Conservation (phyloP, 2,329 filamentous ascomycete species). For the Ophiostoma tasmaniense region DNA sequence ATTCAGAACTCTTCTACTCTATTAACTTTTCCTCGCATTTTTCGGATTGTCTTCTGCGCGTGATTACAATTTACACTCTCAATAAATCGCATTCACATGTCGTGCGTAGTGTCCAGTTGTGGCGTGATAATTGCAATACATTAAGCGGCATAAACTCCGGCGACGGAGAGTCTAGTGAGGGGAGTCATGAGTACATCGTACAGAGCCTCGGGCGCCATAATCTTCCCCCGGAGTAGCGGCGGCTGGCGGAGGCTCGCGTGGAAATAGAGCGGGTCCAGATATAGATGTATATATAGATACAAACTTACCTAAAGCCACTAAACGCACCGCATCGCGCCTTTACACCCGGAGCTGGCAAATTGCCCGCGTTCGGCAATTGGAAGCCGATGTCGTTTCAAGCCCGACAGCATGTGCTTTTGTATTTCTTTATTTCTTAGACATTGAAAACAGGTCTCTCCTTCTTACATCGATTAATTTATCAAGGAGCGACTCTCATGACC, state of each 20-base stretch:
- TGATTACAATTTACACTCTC: neutral
- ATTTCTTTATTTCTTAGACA: neutral
- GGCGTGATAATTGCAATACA: neutral
- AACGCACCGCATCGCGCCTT: neutral
- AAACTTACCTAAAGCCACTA: neutral
- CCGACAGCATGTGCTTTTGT: neutral
- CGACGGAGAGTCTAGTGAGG: neutral
- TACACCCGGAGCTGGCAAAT: neutral
- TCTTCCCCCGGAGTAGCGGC: neutral
- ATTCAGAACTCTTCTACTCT: neutral
- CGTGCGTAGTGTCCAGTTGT: neutral
- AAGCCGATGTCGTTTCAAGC: neutral
- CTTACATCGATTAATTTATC: neutral
- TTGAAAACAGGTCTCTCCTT: neutral
- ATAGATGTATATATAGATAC: neutral
- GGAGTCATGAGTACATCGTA: neutral
- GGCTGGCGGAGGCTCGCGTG: neutral
- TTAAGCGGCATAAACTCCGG: neutral
- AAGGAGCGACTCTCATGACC: neutral
- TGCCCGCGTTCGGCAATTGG: neutral
- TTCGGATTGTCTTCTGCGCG: too few relatives aligned
- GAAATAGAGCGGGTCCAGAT: neutral
- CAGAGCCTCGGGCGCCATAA: neutral
- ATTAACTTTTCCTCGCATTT: neutral
- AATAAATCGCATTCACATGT: neutral